These are phyloP conservation scores for Suhomyces faveliae DNA, from an alignment of 805 yeast genomes.

Conservation along the genomic window DNA sequence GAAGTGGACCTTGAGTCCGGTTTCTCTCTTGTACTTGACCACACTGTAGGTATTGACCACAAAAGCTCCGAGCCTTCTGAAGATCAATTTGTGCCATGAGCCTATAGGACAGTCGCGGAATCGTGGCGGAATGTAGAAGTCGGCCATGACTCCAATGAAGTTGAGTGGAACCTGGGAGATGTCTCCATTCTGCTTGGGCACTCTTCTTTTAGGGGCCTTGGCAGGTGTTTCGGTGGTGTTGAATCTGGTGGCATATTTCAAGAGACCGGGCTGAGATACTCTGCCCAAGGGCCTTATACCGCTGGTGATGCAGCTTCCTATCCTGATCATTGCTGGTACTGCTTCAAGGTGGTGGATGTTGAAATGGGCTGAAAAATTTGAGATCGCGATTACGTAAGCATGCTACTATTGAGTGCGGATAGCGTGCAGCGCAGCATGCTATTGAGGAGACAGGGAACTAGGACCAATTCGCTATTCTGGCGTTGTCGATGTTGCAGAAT, in stretches of 20 bases:
- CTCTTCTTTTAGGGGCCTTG: constrained; percentile 7
- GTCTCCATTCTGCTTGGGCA: constrained; percentile 23
- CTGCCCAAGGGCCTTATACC: background rate
- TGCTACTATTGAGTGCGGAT: too few species aligned
- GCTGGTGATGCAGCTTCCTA: background rate
- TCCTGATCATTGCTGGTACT: constrained; percentile 3
- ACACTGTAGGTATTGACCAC: constrained; percentile 63
- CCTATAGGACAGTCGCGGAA: constrained; percentile 21
- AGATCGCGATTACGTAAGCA: background rate
- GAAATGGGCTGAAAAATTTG: constrained; percentile 4
- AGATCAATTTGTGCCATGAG: constrained; percentile 45
- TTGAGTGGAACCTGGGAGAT: constrained; percentile 39
- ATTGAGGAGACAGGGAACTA: too few species aligned
- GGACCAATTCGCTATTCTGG: too few species aligned
- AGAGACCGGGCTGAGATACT: too few species aligned
- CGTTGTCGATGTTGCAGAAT: too few species aligned
- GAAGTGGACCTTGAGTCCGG: constrained; percentile 47
- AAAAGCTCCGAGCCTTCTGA: constrained; percentile 64
- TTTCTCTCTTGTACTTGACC: constrained; percentile 45
- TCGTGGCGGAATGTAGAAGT: constrained; percentile 43
- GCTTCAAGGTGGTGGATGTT: background rate
- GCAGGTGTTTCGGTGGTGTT: background rate
- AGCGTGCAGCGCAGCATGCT: too few species aligned
- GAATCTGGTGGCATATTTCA: background rate
- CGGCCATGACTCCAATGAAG: constrained; percentile 41